These are phyloP conservation scores for Barnettozyma populi DNA, from an alignment of 805 yeast species.

Conservation along the genomic window DNA sequence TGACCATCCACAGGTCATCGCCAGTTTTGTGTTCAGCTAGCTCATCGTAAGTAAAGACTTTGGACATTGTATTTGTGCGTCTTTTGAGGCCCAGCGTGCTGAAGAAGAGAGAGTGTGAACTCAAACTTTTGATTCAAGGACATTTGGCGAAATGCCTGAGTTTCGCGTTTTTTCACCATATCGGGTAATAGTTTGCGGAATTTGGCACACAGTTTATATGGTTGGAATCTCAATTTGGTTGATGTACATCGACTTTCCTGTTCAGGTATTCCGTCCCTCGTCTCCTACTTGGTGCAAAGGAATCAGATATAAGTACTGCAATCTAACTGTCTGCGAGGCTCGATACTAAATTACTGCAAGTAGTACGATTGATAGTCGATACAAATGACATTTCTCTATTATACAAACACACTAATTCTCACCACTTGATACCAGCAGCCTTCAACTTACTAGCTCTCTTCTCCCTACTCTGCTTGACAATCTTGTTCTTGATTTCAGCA, in stretches of 20 bases:
- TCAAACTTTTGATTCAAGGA: not conserved
- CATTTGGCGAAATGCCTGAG: not conserved
- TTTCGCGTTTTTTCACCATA: constrained; percentile 1
- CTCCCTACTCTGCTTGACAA: constrained; percentile 2
- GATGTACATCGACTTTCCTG: too few species aligned
- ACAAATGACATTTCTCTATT: not conserved
- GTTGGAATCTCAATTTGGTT: too few species aligned
- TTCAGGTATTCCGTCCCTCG: too few species aligned
- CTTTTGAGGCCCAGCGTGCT: not conserved
- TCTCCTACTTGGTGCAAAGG: too few species aligned
- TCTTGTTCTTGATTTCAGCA: constrained; percentile 1
- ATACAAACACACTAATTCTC: not conserved
- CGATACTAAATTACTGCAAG: too few species aligned
- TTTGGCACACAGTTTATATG: not conserved
- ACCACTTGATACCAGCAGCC: constrained; percentile 7
- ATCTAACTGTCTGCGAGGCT: too few species aligned
- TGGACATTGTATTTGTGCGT: constrained; percentile 32
- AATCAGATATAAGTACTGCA: too few species aligned
- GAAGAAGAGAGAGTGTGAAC: not conserved
- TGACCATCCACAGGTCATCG: constrained; percentile 79
- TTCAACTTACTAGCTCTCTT: constrained; percentile 3
- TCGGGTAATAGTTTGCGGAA: constrained; percentile 1
- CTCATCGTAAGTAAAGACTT: constrained; percentile 57
- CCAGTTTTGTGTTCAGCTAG: constrained; percentile 67
- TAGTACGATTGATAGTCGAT: too few species aligned